Conservation (phyloP, 2,329 filamentous ascomycete genomes). For the Fusarium torreyae region DNA sequence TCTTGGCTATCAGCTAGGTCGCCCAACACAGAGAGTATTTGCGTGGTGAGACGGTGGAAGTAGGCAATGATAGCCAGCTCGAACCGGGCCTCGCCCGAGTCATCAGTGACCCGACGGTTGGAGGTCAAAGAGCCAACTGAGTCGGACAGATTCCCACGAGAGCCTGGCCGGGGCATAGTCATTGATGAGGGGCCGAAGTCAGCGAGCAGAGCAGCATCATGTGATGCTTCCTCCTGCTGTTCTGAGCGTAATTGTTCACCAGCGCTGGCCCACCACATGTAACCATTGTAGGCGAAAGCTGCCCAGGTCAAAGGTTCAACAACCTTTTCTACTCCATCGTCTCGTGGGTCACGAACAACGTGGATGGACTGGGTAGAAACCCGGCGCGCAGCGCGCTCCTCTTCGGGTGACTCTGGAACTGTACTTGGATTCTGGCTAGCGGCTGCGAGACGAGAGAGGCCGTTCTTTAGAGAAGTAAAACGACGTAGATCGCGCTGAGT, state of each 20-base stretch:
- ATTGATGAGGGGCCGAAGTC: constrained; percentile 62
- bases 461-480: constrained; percentile 77
- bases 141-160: constrained; percentile 56
- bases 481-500: constrained; percentile 92
- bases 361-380: constrained; percentile 50
- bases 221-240: constrained; percentile 70
- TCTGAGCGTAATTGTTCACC: constrained; percentile 78
- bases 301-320: constrained; percentile 78
- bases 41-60: constrained; percentile 82
- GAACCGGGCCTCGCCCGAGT: constrained; percentile 63
- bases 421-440: constrained; percentile 40
- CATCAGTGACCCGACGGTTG: constrained; percentile 54
- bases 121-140: constrained; percentile 62
- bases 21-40: constrained; percentile 73
- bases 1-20: constrained; percentile 70
- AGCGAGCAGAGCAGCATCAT: constrained; percentile 70
- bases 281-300: constrained; percentile 82
- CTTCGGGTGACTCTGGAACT: constrained; percentile 50
- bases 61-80: constrained; percentile 85
- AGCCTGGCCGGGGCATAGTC: constrained; percentile 52
- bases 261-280: constrained; percentile 92
- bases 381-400: constrained; percentile 48
- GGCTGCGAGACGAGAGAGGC: constrained; percentile 67
- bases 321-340: constrained; percentile 68
- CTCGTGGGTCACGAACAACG: constrained; percentile 56